Percentiles rank a stretch among this genome's conserved stretches.
Evolutionary conservation across 108 stramenopile species (phyloP).

Genomic region (Cyclotella cryptica): DNA sequence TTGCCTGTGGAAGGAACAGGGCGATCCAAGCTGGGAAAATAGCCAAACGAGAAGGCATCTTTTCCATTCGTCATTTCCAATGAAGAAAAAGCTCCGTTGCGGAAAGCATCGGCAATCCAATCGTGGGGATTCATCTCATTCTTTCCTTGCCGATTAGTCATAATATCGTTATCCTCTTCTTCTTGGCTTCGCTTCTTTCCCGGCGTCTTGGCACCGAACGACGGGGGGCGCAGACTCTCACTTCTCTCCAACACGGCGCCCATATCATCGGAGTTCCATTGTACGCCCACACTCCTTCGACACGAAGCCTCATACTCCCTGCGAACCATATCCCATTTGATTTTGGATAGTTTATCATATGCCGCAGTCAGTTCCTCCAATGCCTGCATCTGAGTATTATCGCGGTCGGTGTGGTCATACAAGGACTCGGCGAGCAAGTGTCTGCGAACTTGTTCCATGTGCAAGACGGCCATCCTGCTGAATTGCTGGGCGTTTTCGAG

Average conservation of each 20-base stretch:
- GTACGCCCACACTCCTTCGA: background rate
- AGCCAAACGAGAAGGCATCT: conserved; percentile 16
- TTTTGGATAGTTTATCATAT: conserved; percentile 31
- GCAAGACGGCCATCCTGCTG: conserved; percentile 27
- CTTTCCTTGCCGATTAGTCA: conserved; percentile 4
- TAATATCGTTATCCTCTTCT: background rate
- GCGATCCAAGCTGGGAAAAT: conserved; percentile 12
- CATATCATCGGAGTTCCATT: background rate
- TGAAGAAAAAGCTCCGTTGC: conserved; percentile 28
- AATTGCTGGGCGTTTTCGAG: conserved; percentile 33
- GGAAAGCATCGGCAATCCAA: conserved; percentile 37
- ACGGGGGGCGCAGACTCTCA: background rate
- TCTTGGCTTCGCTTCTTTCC: background rate
- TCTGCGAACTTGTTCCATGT: conserved; percentile 30
- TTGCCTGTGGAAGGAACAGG: conserved; percentile 2
- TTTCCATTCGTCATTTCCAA: conserved; percentile 19
- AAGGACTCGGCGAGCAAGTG: conserved; percentile 10
- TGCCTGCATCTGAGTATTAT: conserved; percentile 1
- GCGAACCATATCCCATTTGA: conserved; percentile 43
- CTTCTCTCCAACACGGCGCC: too few relatives aligned
- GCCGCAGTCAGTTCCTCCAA: conserved; percentile 32
- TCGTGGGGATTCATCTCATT: conserved; percentile 14
- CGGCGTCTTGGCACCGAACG: background rate
- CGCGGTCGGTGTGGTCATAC: background rate
- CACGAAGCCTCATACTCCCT: conserved; percentile 24